Evolutionary conservation across 2,329 filamentous ascomycete species (phyloP), one percentile per base, ranked within the genome.

Genomic region (Colletotrichum aenigma): DNA sequence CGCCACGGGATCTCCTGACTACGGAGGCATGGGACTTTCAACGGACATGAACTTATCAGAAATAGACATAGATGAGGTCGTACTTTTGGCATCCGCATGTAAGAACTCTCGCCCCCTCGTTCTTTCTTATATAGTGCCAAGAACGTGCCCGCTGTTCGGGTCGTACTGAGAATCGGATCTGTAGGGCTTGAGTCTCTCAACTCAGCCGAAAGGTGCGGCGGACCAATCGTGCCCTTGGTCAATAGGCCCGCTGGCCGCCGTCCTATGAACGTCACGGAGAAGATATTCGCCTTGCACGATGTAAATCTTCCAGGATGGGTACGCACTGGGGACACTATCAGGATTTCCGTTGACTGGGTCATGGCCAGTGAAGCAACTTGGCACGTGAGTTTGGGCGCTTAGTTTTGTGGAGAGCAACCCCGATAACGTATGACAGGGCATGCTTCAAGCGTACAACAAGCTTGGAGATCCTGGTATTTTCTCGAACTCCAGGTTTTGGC

Each of bases 331-430:
- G 84, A 86, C 18, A 81, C 85, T 6, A 84, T 88, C 15, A 82
- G 84, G 2, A 83, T 88, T 3, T 81, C 82, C 26, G 83, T 88
- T 1, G 87, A 89, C 76, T 89, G 87, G 86, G 82, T 88, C 56
- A 83, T 88, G 74, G 85, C 87, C 4, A 85, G 83, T 5, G 87
- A 89, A 71, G 79, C 84, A 2, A 84, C 83, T 9, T 88, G 87
- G 87, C 74, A 75, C 48, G 82, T 83, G 55, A 88, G 70, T 62
- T 24, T 18, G 12, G 6, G 55, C 15, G 7, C 13, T 24, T 16
- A 6, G 4, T 13, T 18, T 24, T 16, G 28, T 18, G 4, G 7
- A 28, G 18, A 7, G 34, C 55, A 13, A 86, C 12, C 32, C 12
- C 7, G 24, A 28, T 34, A 61, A 61, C 58, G 28, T 10, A n/a